phyloP scores from a whole-genome alignment of 2,329 filamentous ascomycete genomes.

The Fusarium coffeatum region DNA sequence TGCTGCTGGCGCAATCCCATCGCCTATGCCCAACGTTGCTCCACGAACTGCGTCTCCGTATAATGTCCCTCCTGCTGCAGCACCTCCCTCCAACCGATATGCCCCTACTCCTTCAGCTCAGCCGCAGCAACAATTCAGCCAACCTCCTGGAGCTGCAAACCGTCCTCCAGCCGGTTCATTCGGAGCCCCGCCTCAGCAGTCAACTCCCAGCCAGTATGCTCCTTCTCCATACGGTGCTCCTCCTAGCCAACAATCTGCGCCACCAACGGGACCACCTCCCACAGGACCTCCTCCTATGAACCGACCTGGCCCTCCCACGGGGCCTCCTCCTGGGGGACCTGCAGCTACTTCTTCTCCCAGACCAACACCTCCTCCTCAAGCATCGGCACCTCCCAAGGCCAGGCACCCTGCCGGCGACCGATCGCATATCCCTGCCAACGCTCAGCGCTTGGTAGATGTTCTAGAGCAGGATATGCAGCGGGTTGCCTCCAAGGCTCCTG shows the following conservation, averaged over 20 bases:
- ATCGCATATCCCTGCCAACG: constrained; percentile 83
- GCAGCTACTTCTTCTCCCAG: constrained; percentile 44
- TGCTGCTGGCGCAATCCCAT: constrained; percentile 73
- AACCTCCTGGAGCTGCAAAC: constrained; percentile 57
- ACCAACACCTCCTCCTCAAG: constrained; percentile 59
- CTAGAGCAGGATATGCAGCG: constrained; percentile 87
- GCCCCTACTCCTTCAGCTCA: constrained; percentile 73
- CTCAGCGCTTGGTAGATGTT: constrained; percentile 83
- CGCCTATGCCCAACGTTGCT: constrained; percentile 67
- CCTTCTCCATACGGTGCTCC: constrained; percentile 62
- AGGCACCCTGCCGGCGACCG: constrained; percentile 88
- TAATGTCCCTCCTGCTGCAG: constrained; percentile 77
- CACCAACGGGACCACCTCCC: constrained; percentile 56
- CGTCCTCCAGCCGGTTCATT: constrained; percentile 60
- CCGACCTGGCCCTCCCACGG: constrained; percentile 49
- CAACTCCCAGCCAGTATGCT: constrained; percentile 67
- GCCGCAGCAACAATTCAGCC: constrained; percentile 57
- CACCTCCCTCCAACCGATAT: constrained; percentile 80
- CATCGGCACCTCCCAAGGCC: constrained; percentile 62
- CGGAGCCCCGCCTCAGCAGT: constrained; percentile 60
- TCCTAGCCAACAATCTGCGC: constrained; percentile 52
- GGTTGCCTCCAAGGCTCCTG: constrained; percentile 85
- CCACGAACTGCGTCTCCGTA: constrained; percentile 86
- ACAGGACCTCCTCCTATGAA: constrained; percentile 50
- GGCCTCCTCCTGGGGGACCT: constrained; percentile 49